Base-by-base conservation (phyloP, 352 stramenopile species). In the Saprolegnia diclina region DNA sequence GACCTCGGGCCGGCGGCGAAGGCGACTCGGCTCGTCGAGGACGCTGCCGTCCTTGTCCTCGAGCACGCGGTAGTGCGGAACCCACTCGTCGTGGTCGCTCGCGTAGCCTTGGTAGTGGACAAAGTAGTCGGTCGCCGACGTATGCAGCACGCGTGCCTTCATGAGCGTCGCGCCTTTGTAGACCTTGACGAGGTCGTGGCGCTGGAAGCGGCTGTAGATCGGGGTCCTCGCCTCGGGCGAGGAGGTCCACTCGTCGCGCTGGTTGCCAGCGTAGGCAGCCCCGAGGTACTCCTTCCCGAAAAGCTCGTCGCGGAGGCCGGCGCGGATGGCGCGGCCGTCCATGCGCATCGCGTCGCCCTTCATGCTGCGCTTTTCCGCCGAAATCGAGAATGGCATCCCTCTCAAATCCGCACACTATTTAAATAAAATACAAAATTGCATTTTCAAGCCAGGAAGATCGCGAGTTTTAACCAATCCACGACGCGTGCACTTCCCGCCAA, bases 61-160 rank as follows among this genome's bases (percentile, higher is more conserved):
- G 19, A 65, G 35, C 11, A 65, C 56, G 11, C 56, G 56, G 37
- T 65, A 65, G 40, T 65, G 56, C 21, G 56, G 56, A 16, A 65
- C 56, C 21, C 40, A 65, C 21, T 65, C 56, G 56, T 65, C 56
- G 24, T 32, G 16, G 37, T 48, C 35, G 14, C 6, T 18, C 7
- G 35, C 16, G 40, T 46, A 24, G 1, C 56, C 56, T 65, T 65
- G 56, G 24, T 65, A 65, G 40, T 65, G 56, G 11, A 65, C 56
- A n/a, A 65, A 50, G 21, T 65, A 65, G 14, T 65, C 56, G 4
- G 32, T 65, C 11, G 56, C 35, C n/a, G 56, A 46, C 37, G 46
- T 35, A 11, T 65, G 56, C 35, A 65, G 26, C 10, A 65, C 37
- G 56, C 56, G 56, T 10, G 56, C 56, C 24, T 65, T 65, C 21